Evolutionary conservation across 2,329 filamentous ascomycete genomes (phyloP).

Genomic region (Ophiostoma himal-ulmi): DNA sequence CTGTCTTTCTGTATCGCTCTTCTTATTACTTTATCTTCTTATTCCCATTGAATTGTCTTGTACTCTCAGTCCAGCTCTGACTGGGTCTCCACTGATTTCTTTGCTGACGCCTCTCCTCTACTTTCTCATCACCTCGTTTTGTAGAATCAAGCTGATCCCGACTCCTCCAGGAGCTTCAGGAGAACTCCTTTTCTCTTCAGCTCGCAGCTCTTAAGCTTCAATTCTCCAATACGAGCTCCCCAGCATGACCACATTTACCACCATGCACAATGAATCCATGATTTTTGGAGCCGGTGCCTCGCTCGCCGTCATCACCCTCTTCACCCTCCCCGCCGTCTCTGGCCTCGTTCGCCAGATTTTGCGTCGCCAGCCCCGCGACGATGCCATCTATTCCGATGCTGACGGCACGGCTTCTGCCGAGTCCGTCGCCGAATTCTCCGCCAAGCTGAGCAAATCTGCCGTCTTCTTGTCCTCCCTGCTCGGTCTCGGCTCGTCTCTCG

Average conservation of each 20-base stretch:
- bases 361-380: conserved; percentile 33
- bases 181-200: neutral
- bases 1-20: neutral
- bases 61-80: neutral
- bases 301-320: conserved; percentile 30
- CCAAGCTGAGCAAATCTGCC: conserved; percentile 49
- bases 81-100: neutral
- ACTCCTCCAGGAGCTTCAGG: neutral
- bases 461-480: conserved; percentile 49
- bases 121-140: neutral
- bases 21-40: neutral
- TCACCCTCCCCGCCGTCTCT: conserved; percentile 31
- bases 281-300: conserved; percentile 29
- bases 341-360: conserved; percentile 30
- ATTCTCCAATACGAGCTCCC: neutral
- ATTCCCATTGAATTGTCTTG: neutral
- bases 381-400: conserved; percentile 54
- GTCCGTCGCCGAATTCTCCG: conserved; percentile 57
- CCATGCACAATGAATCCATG: conserved; percentile 31
- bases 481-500: conserved; percentile 52
- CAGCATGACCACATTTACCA: conserved; percentile 19
- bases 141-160: conserved; percentile 8
- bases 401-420: conserved; percentile 65
- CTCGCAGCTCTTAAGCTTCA: neutral
- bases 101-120: neutral